Conservation (phyloP, 2,329 filamentous ascomycete genomes). For the Diaporthe sp. region DNA sequence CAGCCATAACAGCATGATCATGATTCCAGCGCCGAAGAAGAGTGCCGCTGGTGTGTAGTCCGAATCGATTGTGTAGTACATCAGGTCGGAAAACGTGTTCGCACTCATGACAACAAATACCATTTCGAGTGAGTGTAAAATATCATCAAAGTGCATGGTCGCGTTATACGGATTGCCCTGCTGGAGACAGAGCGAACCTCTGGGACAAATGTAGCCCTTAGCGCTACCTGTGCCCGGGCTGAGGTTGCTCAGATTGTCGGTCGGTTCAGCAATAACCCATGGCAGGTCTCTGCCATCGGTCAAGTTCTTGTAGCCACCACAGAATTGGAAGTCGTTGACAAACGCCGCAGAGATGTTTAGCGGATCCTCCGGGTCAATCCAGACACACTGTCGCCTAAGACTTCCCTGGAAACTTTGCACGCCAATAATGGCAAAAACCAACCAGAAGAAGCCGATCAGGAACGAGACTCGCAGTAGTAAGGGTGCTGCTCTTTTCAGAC, state of each 20-base stretch:
- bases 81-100: constrained; percentile 94
- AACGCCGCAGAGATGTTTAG: constrained; percentile 66
- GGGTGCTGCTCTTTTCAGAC: constrained; percentile 94
- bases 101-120: constrained; percentile 99
- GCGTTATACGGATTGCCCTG: constrained; percentile 81
- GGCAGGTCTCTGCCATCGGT: constrained; percentile 67
- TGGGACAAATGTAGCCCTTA: constrained; percentile 91
- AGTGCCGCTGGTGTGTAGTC: constrained; percentile 90
- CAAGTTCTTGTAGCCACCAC: constrained; percentile 82
- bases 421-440: constrained; percentile 95
- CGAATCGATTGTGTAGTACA: constrained; percentile 92
- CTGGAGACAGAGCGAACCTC: constrained; percentile 85
- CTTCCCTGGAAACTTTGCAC: constrained; percentile 96
- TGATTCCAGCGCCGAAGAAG: constrained; percentile 78
- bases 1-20: constrained; percentile 96
- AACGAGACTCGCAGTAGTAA: constrained; percentile 93
- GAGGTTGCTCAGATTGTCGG: constrained; percentile 57
- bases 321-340: constrained; percentile 78
- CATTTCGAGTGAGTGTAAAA: constrained; percentile 88
- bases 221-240: constrained; percentile 59
- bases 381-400: constrained; percentile 80
- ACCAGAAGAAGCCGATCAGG: constrained; percentile 96
- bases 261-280: constrained; percentile 68
- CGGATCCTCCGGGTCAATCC: constrained; percentile 73
- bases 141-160: constrained; percentile 96